phyloP scores from a whole-genome alignment of 2,329 filamentous ascomycete genomes.

The Aspergillus spinulosporus region DNA sequence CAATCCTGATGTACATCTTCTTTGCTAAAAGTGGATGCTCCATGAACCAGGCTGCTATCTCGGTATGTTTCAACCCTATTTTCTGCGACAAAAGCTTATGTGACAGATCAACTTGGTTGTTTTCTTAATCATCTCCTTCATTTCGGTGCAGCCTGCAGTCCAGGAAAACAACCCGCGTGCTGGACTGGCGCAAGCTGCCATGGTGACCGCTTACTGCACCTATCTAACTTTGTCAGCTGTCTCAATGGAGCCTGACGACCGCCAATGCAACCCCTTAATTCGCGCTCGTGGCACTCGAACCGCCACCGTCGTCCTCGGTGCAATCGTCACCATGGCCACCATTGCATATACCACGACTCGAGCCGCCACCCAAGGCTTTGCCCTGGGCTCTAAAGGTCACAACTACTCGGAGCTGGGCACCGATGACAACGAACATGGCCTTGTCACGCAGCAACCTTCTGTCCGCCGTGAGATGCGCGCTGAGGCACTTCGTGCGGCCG shows the following conservation, averaged over 20 bases:
- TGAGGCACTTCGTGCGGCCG: conserved; percentile 84
- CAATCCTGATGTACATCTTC: conserved; percentile 94
- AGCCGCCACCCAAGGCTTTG: conserved; percentile 80
- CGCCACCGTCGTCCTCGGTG: conserved; percentile 87
- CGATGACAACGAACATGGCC: conserved; percentile 75
- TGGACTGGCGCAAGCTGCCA: conserved; percentile 93
- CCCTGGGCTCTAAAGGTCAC: conserved; percentile 55
- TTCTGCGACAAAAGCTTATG: conserved; percentile 22
- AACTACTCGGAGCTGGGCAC: conserved; percentile 62
- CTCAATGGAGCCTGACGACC: conserved; percentile 96
- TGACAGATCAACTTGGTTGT: conserved; percentile 75
- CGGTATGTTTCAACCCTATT: conserved; percentile 49
- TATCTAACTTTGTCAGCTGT: conserved; percentile 98
- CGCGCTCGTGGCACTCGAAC: conserved; percentile 81
- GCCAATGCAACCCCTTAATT: conserved; percentile 89
- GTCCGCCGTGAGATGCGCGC: conserved; percentile 86
- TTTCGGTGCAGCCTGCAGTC: conserved; percentile 86
- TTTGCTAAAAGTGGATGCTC: conserved; percentile 79
- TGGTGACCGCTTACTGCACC: conserved; percentile 97
- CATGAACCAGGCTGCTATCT: conserved; percentile 97
- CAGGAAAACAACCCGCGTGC: conserved; percentile 92
- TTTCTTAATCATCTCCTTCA: conserved; percentile 73
- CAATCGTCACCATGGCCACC: conserved; percentile 93
- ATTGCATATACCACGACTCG: conserved; percentile 97
- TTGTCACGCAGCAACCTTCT: conserved; percentile 82